phyloP scores from a whole-genome alignment of 2,329 filamentous ascomycete species.

The Ampelomyces quisqualis region DNA sequence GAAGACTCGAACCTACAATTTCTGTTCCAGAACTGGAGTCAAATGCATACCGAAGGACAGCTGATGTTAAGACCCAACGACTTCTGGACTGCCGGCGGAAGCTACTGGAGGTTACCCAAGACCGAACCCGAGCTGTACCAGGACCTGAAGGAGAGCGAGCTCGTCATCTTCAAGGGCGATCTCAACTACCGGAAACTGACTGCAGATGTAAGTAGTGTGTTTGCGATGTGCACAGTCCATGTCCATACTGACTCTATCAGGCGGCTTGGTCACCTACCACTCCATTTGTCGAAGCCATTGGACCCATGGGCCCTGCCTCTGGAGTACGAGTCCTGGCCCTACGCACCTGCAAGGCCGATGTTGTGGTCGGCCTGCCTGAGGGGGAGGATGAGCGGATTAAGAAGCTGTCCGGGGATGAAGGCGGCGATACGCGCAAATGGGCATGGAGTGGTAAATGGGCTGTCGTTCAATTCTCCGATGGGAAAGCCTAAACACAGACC shows the following conservation, averaged over 20 bases:
- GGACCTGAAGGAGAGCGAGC: constrained; percentile 78
- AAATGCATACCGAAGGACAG: constrained; percentile 78
- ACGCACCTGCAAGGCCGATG: constrained; percentile 94
- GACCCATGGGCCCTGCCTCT: constrained; percentile 77
- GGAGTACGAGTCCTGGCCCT: constrained; percentile 83
- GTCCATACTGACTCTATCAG: constrained; percentile 44
- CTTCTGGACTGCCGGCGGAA: constrained; percentile 88
- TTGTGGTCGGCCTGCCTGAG: constrained; percentile 80
- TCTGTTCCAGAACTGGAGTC: constrained; percentile 79
- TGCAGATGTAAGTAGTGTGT: constrained; percentile 67
- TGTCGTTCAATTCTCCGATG: constrained; percentile 80
- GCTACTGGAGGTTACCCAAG: constrained; percentile 82
- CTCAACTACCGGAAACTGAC: constrained; percentile 94
- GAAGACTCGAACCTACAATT: constrained; percentile 70
- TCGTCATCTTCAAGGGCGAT: constrained; percentile 97
- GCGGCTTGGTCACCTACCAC: constrained; percentile 83
- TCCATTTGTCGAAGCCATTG: constrained; percentile 79
- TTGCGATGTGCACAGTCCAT: background rate
- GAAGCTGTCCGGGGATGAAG: constrained; percentile 68
- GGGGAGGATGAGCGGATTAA: constrained; percentile 82
- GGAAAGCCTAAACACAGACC: constrained; percentile 52
- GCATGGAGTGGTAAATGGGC: constrained; percentile 97
- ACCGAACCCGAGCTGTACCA: constrained; percentile 67
- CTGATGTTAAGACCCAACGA: constrained; percentile 78
- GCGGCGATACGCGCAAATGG: constrained; percentile 74